A percentile compares a stretch with the other conserved stretches of the same genome.
Conservation (phyloP, 345 rosid genomes). For the Linum trigynum region DNA sequence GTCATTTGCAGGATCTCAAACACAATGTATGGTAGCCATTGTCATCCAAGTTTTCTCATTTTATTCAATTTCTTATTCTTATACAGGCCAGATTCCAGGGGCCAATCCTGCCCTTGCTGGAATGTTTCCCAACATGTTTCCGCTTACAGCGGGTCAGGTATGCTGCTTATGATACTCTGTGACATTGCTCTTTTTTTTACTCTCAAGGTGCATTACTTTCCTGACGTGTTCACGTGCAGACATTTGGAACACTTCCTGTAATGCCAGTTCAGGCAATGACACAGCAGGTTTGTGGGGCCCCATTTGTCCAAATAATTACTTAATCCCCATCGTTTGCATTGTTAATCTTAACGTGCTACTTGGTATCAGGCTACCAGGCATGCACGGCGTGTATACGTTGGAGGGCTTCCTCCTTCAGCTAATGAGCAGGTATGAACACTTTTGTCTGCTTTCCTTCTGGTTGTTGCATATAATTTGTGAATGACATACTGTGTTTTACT, state of each 20-base stretch:
- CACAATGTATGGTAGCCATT: slow-evolving; percentile 1
- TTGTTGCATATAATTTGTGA: not conserved
- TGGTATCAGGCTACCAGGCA: slow-evolving; percentile 33
- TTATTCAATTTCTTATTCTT: slow-evolving; percentile 3
- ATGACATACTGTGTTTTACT: slow-evolving; percentile 7
- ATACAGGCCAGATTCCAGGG: slow-evolving; percentile 77
- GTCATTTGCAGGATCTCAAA: not conserved
- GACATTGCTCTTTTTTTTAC: too few relatives aligned
- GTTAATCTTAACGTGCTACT: too few relatives aligned
- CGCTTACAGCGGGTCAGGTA: slow-evolving; percentile 72
- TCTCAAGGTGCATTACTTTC: too few relatives aligned
- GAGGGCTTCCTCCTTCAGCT: slow-evolving; percentile 36
- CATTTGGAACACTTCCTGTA: slow-evolving; percentile 29
- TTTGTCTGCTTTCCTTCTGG: not conserved
- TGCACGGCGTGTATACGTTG: slow-evolving; percentile 40
- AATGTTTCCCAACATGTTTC: slow-evolving; percentile 78
- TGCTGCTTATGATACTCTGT: not conserved
- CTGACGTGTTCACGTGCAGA: slow-evolving; percentile 2
- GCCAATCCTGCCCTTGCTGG: slow-evolving; percentile 59
- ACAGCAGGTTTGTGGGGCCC: slow-evolving; percentile 28
- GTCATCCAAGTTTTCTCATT: slow-evolving; percentile 15
- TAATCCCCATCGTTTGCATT: not conserved
- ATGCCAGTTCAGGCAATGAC: slow-evolving; percentile 46
- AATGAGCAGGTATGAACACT: slow-evolving; percentile 29
- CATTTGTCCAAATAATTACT: not conserved